These are phyloP conservation scores for Xylaria intraflava DNA, from an alignment of 495 filamentous ascomycete species.

Conservation along the genomic window DNA sequence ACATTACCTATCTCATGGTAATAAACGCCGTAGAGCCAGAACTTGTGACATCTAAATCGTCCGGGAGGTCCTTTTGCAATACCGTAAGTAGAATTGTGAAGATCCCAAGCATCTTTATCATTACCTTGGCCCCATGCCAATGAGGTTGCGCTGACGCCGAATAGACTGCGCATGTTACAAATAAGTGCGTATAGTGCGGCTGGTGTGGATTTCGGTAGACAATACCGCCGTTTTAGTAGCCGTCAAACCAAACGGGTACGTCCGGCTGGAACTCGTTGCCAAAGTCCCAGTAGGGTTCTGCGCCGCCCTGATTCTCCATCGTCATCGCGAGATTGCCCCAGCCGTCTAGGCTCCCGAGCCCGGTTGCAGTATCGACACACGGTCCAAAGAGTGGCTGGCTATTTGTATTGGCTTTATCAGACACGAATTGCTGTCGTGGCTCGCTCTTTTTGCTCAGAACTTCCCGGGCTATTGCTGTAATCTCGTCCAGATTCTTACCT, in stretches of 20 bases:
- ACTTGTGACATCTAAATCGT: no score
- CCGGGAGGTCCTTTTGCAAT: no score
- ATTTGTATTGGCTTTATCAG: background rate
- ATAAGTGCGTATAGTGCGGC: no score
- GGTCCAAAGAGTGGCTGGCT: background rate
- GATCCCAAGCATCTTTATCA: no score
- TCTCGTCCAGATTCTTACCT: slow-evolving; percentile 51
- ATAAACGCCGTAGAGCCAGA: no score
- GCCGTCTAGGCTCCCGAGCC: background rate
- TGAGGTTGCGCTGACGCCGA: no score
- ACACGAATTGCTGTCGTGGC: background rate
- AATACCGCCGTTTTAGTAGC: background rate
- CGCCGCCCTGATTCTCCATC: background rate
- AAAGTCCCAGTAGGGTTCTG: background rate
- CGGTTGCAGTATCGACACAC: background rate
- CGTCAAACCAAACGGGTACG: slow-evolving; percentile 9
- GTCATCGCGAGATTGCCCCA: background rate
- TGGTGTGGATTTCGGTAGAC: background rate
- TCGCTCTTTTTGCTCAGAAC: slow-evolving; percentile 19
- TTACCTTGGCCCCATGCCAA: no score
- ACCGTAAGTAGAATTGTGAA: no score
- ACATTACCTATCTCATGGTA: no score
- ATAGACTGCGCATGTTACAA: no score
- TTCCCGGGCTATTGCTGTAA: slow-evolving; percentile 44
- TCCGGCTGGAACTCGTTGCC: slow-evolving; percentile 4